These are phyloP conservation scores for Dactylellina parvicollis DNA, from an alignment of 2,329 filamentous ascomycete species.

Conservation along the genomic window DNA sequence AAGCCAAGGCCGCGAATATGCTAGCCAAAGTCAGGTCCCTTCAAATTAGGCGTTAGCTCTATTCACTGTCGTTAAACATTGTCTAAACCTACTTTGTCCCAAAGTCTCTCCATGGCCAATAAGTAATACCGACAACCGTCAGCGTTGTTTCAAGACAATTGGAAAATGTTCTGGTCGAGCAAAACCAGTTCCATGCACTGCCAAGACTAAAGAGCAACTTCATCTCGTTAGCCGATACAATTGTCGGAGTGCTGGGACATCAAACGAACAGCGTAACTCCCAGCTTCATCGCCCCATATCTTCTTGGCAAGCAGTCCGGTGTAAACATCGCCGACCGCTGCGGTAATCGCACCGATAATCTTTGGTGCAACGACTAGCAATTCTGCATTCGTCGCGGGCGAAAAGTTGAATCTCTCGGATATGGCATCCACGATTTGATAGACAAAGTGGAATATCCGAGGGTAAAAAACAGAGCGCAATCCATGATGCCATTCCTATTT, in stretches of 20 bases:
- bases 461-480: constrained; percentile 89
- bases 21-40: constrained; percentile 55
- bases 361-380: constrained; percentile 78
- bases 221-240: constrained; percentile 1
- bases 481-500: constrained; percentile 88
- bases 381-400: constrained; percentile 69
- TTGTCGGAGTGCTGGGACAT: neutral
- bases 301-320: constrained; percentile 82
- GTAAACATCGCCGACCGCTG: constrained; percentile 82
- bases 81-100: constrained; percentile 58
- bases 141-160: constrained; percentile 93
- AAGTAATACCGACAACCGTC: constrained; percentile 79
- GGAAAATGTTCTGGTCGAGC: constrained; percentile 89
- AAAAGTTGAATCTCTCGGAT: constrained; percentile 67
- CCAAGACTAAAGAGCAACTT: constrained; percentile 76
- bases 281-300: constrained; percentile 74
- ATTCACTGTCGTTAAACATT: constrained; percentile 5
- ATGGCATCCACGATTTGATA: constrained; percentile 73
- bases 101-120: constrained; percentile 83
- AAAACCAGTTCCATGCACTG: constrained; percentile 97
- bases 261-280: constrained; percentile 75
- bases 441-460: constrained; percentile 80
- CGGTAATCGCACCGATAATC: constrained; percentile 78
- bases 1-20: constrained; percentile 79
- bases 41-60: constrained; percentile 33